A percentile compares a stretch with the other conserved stretches of the same genome.
Conservation (phyloP, 1,139 yeast genomes). For the Candida labiduridarum region DNA sequence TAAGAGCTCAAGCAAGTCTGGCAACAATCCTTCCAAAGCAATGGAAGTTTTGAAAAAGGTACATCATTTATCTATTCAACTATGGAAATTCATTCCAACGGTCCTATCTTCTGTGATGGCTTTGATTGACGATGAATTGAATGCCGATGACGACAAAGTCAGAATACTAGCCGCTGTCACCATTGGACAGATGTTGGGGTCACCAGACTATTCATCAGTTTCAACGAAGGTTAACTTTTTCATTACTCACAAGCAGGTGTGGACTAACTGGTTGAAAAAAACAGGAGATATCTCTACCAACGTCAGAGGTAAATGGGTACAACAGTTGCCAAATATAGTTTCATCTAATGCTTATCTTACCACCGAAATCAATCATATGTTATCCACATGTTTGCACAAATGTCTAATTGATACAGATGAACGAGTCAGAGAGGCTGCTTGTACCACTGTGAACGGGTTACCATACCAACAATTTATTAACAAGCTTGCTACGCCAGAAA, state of each 20-base stretch:
- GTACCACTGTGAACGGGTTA: conserved; percentile 46
- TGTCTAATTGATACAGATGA: conserved; percentile 79
- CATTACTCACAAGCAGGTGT: conserved; percentile 60
- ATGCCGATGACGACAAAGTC: conserved; percentile 66
- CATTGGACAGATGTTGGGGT: conserved; percentile 66
- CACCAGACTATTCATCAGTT: conserved; percentile 18
- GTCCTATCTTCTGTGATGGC: conserved; percentile 75
- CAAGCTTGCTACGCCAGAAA: conserved; percentile 46
- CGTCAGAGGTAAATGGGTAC: conserved; percentile 75
- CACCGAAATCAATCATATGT: conserved; percentile 51
- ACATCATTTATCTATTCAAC: conserved; percentile 63
- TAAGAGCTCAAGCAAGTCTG: background rate
- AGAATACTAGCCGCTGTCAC: conserved; percentile 74
- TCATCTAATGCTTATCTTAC: conserved; percentile 41
- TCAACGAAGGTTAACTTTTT: conserved; percentile 54
- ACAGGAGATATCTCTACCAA: conserved; percentile 65
- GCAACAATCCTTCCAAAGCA: conserved; percentile 24
- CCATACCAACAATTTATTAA: conserved; percentile 43
- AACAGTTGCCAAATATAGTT: conserved; percentile 43
- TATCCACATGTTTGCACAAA: conserved; percentile 63
- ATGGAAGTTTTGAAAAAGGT: conserved; percentile 55
- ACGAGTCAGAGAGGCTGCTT: conserved; percentile 66
- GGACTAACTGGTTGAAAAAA: conserved; percentile 72
- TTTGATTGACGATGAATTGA: conserved; percentile 76
- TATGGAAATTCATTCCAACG: conserved; percentile 83